Conservation (phyloP, 2,329 filamentous ascomycete genomes). For the Trichoderma asperellum region DNA sequence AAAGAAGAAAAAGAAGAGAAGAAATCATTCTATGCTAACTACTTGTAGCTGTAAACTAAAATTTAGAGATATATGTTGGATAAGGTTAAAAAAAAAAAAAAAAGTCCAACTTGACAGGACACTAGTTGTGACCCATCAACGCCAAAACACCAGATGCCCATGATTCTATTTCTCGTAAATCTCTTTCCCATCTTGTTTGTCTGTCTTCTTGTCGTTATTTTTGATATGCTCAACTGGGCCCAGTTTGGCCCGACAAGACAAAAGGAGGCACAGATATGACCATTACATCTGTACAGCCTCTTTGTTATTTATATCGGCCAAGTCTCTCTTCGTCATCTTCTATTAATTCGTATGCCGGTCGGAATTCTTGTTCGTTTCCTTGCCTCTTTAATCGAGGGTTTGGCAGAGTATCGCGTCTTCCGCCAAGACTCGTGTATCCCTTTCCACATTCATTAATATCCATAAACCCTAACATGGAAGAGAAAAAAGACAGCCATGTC, state of each 20-base stretch:
- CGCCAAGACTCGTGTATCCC: constrained; percentile 92
- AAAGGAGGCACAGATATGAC: not conserved
- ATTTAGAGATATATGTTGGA: not conserved
- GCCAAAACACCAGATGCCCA: constrained; percentile 17
- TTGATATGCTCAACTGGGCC: not conserved
- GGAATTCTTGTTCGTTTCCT: constrained; percentile 52
- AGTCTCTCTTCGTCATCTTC: constrained; percentile 79
- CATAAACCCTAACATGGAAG: not conserved
- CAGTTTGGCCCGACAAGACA: not conserved
- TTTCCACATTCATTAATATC: constrained; percentile 21
- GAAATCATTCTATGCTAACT: not conserved
- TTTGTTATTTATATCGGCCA: constrained; percentile 59
- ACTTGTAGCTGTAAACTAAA: not conserved
- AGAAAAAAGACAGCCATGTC: constrained; percentile 6
- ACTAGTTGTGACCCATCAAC: constrained; percentile 1
- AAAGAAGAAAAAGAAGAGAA: not conserved
- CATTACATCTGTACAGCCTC: not conserved
- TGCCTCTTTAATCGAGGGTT: constrained; percentile 71
- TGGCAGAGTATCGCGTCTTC: constrained; percentile 83
- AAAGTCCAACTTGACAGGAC: not conserved
- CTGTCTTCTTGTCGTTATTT: not conserved
- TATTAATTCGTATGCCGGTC: constrained; percentile 75
- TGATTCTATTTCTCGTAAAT: constrained; percentile 2
- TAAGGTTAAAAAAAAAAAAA: not conserved
- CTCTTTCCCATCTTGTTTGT: not conserved